Conservation (phyloP, 2,329 filamentous ascomycete species). For the Aspergillus eucalypticola region DNA sequence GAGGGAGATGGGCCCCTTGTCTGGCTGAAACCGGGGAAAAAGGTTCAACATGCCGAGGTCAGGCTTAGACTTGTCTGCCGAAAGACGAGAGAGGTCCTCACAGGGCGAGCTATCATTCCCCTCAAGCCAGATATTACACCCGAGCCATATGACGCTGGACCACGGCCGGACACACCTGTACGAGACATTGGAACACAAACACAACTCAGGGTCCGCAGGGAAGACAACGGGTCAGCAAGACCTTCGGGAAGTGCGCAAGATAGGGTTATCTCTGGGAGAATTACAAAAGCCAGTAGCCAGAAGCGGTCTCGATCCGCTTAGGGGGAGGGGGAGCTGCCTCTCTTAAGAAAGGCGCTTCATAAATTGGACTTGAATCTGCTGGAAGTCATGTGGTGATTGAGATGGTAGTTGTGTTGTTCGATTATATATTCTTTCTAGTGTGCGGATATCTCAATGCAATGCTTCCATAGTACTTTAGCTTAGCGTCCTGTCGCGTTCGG, state of each 20-base stretch:
- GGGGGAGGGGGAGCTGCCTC: too few relatives aligned
- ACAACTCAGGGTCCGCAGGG: neutral
- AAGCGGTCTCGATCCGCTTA: neutral
- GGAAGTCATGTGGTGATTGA: too few relatives aligned
- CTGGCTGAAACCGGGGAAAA: constrained; percentile 11
- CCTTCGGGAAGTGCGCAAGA: neutral
- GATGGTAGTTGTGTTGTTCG: too few relatives aligned
- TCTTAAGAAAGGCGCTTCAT: too few relatives aligned
- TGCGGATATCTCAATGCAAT: too few relatives aligned
- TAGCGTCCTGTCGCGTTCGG: too few relatives aligned
- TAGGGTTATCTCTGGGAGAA: neutral
- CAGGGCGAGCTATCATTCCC: constrained; percentile 13
- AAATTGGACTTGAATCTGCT: too few relatives aligned
- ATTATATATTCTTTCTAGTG: too few relatives aligned
- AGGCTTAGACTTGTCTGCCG: constrained; percentile 9
- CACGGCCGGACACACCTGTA: too few relatives aligned
- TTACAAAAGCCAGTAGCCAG: neutral
- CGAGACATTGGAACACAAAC: neutral
- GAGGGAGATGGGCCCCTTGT: constrained; percentile 8
- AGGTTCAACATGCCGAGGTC: constrained; percentile 14
- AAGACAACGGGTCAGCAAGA: neutral
- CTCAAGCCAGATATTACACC: constrained; percentile 4
- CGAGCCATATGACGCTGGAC: too few relatives aligned
- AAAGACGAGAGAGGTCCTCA: constrained; percentile 16
- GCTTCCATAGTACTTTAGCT: too few relatives aligned